Conservation (phyloP, 768 basidiomycete genomes). For the Grammothele lineata region DNA sequence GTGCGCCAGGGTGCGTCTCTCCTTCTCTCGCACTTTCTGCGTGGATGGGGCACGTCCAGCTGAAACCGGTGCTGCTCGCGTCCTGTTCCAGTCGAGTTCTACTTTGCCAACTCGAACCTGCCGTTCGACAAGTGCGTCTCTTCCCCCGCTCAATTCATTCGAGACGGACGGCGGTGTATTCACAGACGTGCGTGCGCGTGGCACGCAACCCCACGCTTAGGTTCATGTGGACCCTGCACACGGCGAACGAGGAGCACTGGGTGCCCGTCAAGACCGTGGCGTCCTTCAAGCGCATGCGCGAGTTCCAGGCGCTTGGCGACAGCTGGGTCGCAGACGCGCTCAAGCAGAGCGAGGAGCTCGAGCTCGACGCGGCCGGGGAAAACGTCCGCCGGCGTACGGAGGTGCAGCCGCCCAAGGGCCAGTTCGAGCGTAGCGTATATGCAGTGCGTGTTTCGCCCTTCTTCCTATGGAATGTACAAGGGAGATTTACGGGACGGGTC, state of each 20-base stretch:
- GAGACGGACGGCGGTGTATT: no score
- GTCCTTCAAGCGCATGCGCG: conserved; percentile 94
- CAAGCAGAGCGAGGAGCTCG: conserved; percentile 49
- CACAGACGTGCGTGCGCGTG: not conserved
- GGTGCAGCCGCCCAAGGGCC: conserved; percentile 70
- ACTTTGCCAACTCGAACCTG: conserved; percentile 95
- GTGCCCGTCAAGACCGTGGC: conserved; percentile 81
- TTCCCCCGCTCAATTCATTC: no score
- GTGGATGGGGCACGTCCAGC: no score
- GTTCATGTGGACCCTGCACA: conserved; percentile 93
- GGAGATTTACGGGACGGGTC: not conserved
- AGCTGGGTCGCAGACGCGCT: conserved; percentile 74
- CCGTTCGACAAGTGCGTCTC: conserved; percentile 81
- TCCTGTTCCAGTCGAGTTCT: conserved; percentile 74
- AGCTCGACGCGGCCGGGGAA: conserved; percentile 67
- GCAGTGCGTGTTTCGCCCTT: conserved; percentile 58
- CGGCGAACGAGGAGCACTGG: conserved; percentile 83
- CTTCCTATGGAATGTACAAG: no score
- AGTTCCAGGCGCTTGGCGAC: conserved; percentile 53
- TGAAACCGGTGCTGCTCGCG: no score
- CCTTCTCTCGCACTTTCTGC: no score
- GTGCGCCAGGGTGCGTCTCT: conserved; percentile 48
- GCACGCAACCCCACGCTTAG: conserved; percentile 32
- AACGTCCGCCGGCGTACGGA: conserved; percentile 75
- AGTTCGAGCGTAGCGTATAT: conserved; percentile 83